Base-by-base conservation (phyloP, 495 filamentous ascomycete genomes). In the Parathielavia hyrcaniae region DNA sequence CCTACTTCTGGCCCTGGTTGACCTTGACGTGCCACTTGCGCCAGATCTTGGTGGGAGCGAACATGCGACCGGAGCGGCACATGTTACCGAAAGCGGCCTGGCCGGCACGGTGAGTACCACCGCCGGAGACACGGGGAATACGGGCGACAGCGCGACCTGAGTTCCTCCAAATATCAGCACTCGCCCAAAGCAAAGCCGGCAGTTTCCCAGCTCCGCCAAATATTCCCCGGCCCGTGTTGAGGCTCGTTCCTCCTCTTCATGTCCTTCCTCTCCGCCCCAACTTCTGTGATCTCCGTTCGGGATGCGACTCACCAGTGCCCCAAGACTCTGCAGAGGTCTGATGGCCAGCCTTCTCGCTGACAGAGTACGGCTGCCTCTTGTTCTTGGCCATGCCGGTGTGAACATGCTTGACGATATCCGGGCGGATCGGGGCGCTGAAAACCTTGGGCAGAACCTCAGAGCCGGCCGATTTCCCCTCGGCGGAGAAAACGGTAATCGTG, bases 21-120 rank as follows among this genome's bases (percentile, higher is more conserved):
- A 98, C 83, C 88, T 97, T 98, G 80, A 96, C 88, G 83, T 98
- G 95, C 95, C 95, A 98, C 83, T 96, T 97, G 72, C 93, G 83
- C 93, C 93, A 98, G 80, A 96, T 89, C 86, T 97, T 97, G 77
- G 93, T 98, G 64, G 93, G 93, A 63, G 93, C 93, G 81, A 98
- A 98, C 95, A 98, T 98, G 79, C 93, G 95, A 79, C 93, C 93
- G 70, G 92, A 96, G 76, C 93, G 91, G 81, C 93, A 98, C 90
- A 87, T 85, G 86, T 98, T 98, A 87, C 93, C 93, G 79, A 98
- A 98, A 64, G 93, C 93, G 79, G 93, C 93, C 81, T 98, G 93
- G 80, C 93, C 93, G 73, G 93, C 93, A 83, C 93, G 93, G 84
- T 98, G 93, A 74, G 93, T 98, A 87, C 93, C 93, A 81, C 93